These are phyloP conservation scores for Recurvomyces mirabilis DNA, from an alignment of 495 filamentous ascomycete species.

Conservation along the genomic window DNA sequence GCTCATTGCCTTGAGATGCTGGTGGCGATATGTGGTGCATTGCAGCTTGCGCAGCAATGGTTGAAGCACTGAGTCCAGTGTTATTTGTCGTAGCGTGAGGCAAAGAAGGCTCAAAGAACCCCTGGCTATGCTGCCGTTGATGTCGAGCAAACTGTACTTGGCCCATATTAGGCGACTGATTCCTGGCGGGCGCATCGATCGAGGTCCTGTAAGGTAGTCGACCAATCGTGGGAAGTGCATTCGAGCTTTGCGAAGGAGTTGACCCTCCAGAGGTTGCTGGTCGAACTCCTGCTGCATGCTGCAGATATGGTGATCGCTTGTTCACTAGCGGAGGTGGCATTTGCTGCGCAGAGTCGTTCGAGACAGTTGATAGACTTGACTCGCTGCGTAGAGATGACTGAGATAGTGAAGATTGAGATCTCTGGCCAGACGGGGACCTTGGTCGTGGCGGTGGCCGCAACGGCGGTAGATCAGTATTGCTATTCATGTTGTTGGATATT, in stretches of 20 bases:
- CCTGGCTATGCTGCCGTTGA: conserved; percentile 61
- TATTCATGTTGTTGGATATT: conserved; percentile 14
- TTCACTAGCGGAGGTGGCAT: conserved; percentile 2
- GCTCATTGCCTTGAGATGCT: conserved; percentile 28
- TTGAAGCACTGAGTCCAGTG: conserved; percentile 56
- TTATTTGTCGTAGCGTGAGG: conserved; percentile 50
- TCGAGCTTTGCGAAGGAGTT: conserved; percentile 12
- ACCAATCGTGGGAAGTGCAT: not conserved
- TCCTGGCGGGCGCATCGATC: conserved; percentile 7
- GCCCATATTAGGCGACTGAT: conserved; percentile 13
- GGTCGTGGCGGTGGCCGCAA: conserved; percentile 19
- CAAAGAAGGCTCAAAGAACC: conserved; percentile 78
- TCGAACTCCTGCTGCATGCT: conserved; percentile 6
- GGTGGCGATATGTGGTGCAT: conserved; percentile 46
- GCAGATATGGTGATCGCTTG: conserved; percentile 14
- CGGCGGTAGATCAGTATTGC: too few species aligned
- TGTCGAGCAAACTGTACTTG: conserved; percentile 25
- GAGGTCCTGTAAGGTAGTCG: conserved; percentile 10
- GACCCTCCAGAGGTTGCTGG: conserved; percentile 15
- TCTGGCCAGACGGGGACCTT: conserved; percentile 16
- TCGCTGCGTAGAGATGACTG: conserved; percentile 17
- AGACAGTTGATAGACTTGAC: conserved; percentile 18
- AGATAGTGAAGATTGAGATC: conserved; percentile 20
- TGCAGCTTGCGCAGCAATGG: conserved; percentile 84
- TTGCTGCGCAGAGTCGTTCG: conserved; percentile 14